Evolutionary conservation across 129 eudicot genomes (phyloP), one percentile per base, ranked within the genome.

Genomic region (Scalesia atractyloides): DNA sequence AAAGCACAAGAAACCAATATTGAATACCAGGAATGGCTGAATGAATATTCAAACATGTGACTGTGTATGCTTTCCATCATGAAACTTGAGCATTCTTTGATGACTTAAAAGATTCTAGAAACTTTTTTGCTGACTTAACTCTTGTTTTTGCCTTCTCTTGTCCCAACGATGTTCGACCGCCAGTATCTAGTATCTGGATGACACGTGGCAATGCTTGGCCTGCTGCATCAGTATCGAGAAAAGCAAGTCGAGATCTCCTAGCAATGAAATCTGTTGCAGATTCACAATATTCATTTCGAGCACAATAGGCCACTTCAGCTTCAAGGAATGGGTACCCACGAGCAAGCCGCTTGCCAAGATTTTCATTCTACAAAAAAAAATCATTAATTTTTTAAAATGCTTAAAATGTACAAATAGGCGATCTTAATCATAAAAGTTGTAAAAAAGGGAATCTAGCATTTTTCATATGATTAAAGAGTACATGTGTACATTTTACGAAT

Each of bases 221-320:
- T 16, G 96, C 98, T 33, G 96, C 98, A 84, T 90, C 96, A 6
- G 98, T 93, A 77, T 93, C 98, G 1, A 93, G 88, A 74, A 93
- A 93, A 59, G 98, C 97, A 81, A 93, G 97, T 7, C 98, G 97
- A 36, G 87, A 90, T 70, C 98, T 87, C 71, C 98, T 83, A 68
- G 98, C 98, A 71, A 93, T 81, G 69, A 93, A 93, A 79, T 90
- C 96, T 43, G 84, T 86, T 1, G 96, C 97, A 44, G 97, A 93
- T 87, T 90, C 96, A 64, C 98, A 90, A 78, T 93, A 93, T 48
- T 93, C 98, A 18, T 86, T 75, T 37, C 96, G 82, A 36, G 97
- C 97, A 86, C 89, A 87, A 70, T 89, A 90, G 7, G 97, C 98
- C 75, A 93, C 98, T 74, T 93, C 97, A 33, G 97, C 98, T 84